phyloP scores from a whole-genome alignment of 495 filamentous ascomycete species.

The Letharia lupina region DNA sequence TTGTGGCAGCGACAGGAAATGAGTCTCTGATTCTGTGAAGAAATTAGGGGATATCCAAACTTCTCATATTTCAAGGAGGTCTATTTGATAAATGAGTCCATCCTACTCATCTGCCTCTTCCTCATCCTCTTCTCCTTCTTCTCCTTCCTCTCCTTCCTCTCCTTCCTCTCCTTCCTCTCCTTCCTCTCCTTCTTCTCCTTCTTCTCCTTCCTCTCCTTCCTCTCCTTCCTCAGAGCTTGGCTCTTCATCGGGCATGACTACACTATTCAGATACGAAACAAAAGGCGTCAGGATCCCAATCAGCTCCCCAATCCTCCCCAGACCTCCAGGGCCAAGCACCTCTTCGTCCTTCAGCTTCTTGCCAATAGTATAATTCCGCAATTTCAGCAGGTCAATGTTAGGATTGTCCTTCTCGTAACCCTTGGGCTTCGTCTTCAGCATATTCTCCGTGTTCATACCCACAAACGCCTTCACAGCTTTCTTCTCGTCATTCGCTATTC shows the following conservation, averaged over 20 bases:
- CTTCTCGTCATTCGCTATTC: slow-evolving; percentile 45
- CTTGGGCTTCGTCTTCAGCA: slow-evolving; percentile 80
- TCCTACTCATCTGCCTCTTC: slow-evolving; percentile 12
- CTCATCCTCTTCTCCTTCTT: neutral
- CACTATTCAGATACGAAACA: slow-evolving; percentile 55
- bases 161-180: neutral
- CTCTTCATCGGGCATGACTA: slow-evolving; percentile 54
- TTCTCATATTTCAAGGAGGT: neutral
- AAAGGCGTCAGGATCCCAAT: slow-evolving; percentile 55
- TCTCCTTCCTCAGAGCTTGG: slow-evolving; percentile 13
- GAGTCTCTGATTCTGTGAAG: too few relatives aligned
- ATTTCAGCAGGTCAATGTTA: slow-evolving; percentile 66
- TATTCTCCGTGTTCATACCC: slow-evolving; percentile 55
- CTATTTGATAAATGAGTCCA: slow-evolving; percentile 12
- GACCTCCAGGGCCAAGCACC: slow-evolving; percentile 41
- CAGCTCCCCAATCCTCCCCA: slow-evolving; percentile 46
- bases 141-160: too few relatives aligned
- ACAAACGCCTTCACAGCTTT: slow-evolving; percentile 61
- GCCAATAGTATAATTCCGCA: slow-evolving; percentile 67
- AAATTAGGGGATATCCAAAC: neutral
- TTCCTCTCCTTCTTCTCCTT: slow-evolving; percentile 18
- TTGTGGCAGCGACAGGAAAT: neutral
- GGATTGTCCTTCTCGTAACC: slow-evolving; percentile 65
- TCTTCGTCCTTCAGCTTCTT: slow-evolving; percentile 52
- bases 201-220: slow-evolving; percentile 22